Evolutionary conservation across 2,329 filamentous ascomycete species (phyloP).

Genomic region (Epichloe gansuensis): DNA sequence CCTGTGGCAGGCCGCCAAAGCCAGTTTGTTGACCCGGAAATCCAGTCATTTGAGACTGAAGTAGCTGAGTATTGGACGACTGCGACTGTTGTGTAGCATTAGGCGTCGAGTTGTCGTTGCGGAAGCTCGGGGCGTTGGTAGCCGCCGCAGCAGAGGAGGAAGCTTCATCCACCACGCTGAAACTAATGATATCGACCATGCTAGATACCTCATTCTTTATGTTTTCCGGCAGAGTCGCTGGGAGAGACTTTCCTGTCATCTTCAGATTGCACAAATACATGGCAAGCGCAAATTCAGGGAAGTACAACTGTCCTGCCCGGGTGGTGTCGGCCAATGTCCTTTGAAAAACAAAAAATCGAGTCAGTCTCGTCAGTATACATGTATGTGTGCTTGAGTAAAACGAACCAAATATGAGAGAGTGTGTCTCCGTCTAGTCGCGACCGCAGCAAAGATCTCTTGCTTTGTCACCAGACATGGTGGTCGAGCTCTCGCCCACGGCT

Average conservation of each 20-base stretch:
- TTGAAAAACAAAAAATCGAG: conserved; percentile 7
- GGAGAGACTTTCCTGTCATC: conserved; percentile 75
- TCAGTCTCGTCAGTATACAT: background rate
- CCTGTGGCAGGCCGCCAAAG: conserved; percentile 44
- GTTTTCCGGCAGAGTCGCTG: conserved; percentile 62
- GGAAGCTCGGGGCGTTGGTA: conserved; percentile 60
- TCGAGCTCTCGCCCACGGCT: conserved; percentile 71
- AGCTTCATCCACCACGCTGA: conserved; percentile 69
- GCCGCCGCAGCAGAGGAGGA: conserved; percentile 36
- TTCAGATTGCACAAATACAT: conserved; percentile 98
- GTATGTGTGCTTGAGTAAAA: background rate
- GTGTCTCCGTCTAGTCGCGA: conserved; percentile 81
- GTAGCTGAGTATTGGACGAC: conserved; percentile 54
- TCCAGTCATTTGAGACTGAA: conserved; percentile 57
- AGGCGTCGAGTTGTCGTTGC: conserved; percentile 35
- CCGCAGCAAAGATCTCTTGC: conserved; percentile 79
- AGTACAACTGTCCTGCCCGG: conserved; percentile 88
- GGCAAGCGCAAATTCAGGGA: conserved; percentile 91
- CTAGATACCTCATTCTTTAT: conserved; percentile 96
- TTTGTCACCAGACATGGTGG: conserved; percentile 84
- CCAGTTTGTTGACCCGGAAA: conserved; percentile 47
- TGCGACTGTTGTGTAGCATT: conserved; percentile 58
- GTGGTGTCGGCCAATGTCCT: conserved; percentile 93
- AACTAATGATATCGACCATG: conserved; percentile 99
- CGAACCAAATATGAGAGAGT: conserved; percentile 83